Conservation (phyloP, 176 grass and related monocot genomes). For the Avena insularis region DNA sequence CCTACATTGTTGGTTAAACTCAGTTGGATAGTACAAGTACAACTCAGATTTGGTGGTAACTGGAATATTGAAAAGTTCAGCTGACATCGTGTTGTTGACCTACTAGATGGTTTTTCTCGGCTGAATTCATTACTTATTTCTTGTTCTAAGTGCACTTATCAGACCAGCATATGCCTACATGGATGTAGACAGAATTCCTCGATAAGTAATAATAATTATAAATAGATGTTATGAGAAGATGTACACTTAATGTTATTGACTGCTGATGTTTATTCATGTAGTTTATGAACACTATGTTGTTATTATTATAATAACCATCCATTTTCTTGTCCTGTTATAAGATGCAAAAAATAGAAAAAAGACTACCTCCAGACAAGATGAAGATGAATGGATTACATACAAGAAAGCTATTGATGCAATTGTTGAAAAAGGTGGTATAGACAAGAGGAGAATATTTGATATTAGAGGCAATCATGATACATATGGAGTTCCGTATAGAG, state of each 20-base stretch:
- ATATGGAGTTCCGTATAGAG: conserved; percentile 86
- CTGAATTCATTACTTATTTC: background rate
- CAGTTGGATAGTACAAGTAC: background rate
- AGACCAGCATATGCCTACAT: background rate
- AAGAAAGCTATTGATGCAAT: conserved; percentile 66
- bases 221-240: background rate
- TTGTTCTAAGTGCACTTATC: background rate
- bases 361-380: conserved; percentile 81
- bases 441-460: conserved; percentile 83
- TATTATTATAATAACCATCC: conserved; percentile 26
- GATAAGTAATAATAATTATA: background rate
- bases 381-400: conserved; percentile 84
- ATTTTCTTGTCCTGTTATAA: conserved; percentile 48
- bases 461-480: conserved; percentile 98
- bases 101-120: background rate
- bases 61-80: background rate
- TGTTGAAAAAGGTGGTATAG: conserved; percentile 57
- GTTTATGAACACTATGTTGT: background rate
- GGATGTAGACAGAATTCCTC: background rate
- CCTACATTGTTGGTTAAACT: conserved; percentile 10
- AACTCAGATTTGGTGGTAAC: background rate
- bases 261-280: background rate
- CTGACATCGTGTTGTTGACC: background rate
- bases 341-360: conserved; percentile 78
- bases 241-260: conserved; percentile 18